Conservation (phyloP, 2,329 filamentous ascomycete species). For the Monosporascus sp. region DNA sequence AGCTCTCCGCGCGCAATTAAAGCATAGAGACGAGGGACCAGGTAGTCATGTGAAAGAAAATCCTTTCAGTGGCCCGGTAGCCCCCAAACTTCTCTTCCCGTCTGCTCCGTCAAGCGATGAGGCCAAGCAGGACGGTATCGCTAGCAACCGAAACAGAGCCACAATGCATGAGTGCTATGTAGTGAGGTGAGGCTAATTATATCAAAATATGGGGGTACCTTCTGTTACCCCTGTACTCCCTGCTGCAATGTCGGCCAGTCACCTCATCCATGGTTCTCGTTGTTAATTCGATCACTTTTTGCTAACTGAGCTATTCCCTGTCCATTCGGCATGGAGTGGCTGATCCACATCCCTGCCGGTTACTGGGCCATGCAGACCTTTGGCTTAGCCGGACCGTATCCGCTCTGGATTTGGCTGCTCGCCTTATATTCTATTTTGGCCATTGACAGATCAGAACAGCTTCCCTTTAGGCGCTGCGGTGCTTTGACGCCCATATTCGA, state of each 20-base stretch:
- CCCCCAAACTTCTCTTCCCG: slow-evolving; percentile 6
- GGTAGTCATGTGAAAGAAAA: background rate
- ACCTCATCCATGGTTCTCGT: slow-evolving; percentile 20
- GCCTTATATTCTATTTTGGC: slow-evolving; percentile 36
- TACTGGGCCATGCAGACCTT: slow-evolving; percentile 31
- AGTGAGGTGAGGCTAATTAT: slow-evolving; percentile 32
- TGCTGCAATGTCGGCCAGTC: slow-evolving; percentile 30
- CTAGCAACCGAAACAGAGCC: slow-evolving; percentile 5
- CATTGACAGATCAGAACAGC: slow-evolving; percentile 38
- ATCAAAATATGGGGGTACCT: slow-evolving; percentile 27
- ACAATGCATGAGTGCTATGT: slow-evolving; percentile 6
- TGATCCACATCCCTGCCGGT: slow-evolving; percentile 29
- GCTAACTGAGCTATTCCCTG: slow-evolving; percentile 28
- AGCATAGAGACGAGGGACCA: background rate
- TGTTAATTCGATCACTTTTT: slow-evolving; percentile 26
- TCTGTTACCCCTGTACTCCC: slow-evolving; percentile 19
- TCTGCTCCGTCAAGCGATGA: slow-evolving; percentile 23
- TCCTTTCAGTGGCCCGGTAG: background rate
- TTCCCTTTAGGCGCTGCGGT: slow-evolving; percentile 36
- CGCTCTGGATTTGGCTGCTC: slow-evolving; percentile 38
- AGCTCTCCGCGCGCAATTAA: background rate
- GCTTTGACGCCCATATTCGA: slow-evolving; percentile 30
- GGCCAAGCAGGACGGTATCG: slow-evolving; percentile 7
- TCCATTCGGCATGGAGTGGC: slow-evolving; percentile 33
- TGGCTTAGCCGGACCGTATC: slow-evolving; percentile 39